Conservation (phyloP, 805 yeast species). For the Saccharomycopsis synnaedendra region DNA sequence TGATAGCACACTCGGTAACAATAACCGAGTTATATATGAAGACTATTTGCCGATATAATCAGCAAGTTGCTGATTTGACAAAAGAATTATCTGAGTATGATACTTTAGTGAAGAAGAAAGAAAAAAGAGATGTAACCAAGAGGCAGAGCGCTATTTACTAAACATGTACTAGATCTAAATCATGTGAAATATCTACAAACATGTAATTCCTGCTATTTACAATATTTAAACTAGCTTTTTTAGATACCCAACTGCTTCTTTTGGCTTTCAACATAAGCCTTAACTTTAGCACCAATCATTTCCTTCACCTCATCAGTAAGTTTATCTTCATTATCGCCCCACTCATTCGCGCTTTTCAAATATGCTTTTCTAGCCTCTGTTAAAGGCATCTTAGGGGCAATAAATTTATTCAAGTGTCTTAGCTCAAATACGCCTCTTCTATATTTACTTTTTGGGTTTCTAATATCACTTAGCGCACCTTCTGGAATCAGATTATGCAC, state of each 20-base stretch:
- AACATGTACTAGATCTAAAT: background rate
- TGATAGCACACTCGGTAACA: too few species aligned
- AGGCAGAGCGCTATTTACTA: too few species aligned
- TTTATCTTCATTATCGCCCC: conserved; percentile 32
- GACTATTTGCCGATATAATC: too few species aligned
- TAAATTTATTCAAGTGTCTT: conserved; percentile 19
- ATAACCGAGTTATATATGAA: too few species aligned
- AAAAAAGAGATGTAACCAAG: too few species aligned
- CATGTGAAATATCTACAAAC: background rate
- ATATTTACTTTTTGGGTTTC: conserved; percentile 66
- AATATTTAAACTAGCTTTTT: background rate
- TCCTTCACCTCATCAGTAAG: conserved; percentile 44
- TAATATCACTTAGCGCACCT: conserved; percentile 52
- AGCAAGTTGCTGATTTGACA: too few species aligned
- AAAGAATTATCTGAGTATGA: too few species aligned
- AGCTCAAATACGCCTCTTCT: conserved; percentile 52
- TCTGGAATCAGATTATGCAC: conserved; percentile 59
- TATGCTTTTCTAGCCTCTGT: conserved; percentile 51
- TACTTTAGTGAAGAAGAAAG: too few species aligned
- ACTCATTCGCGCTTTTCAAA: conserved; percentile 23
- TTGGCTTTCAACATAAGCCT: conserved; percentile 18
- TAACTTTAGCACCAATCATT: conserved; percentile 38
- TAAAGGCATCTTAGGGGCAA: conserved; percentile 70
- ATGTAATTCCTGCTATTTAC: background rate
- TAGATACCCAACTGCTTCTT: conserved; percentile 13